Conservation (phyloP, 2,329 filamentous ascomycete species). For the Ilyonectria mors-panacis region DNA sequence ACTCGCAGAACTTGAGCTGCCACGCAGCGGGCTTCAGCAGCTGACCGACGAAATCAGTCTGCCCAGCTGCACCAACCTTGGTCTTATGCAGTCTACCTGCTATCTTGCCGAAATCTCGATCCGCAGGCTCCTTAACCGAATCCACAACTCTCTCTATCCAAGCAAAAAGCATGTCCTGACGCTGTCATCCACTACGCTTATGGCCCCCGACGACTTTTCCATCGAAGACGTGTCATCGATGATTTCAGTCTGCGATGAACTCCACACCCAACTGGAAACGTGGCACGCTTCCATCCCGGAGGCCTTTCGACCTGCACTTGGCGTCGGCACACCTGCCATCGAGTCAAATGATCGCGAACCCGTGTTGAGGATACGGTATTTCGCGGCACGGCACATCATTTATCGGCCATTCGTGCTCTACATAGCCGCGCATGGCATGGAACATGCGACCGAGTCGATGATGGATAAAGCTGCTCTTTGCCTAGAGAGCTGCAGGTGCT, state of each 20-base stretch:
- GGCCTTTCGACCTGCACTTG: constrained; percentile 45
- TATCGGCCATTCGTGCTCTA: constrained; percentile 52
- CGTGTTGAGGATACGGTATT: constrained; percentile 52
- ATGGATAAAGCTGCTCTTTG: constrained; percentile 50
- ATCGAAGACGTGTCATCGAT: constrained; percentile 48
- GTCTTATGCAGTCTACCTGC: constrained; percentile 43
- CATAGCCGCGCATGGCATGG: constrained; percentile 40
- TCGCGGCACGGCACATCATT: constrained; percentile 53
- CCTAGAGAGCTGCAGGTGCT: constrained; percentile 51
- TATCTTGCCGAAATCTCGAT: constrained; percentile 54
- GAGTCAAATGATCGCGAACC: constrained; percentile 45
- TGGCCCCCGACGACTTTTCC: constrained; percentile 46
- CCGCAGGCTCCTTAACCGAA: constrained; percentile 51
- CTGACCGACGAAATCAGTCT: constrained; percentile 50
- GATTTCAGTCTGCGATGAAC: constrained; percentile 48
- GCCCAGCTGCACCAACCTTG: constrained; percentile 47
- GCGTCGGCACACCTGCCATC: constrained; percentile 22
- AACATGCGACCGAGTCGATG: constrained; percentile 38
- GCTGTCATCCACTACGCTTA: constrained; percentile 45
- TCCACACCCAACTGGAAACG: constrained; percentile 49
- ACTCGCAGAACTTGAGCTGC: constrained; percentile 52
- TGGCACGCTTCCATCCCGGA: constrained; percentile 54
- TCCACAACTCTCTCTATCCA: constrained; percentile 52
- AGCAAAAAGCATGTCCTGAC: constrained; percentile 44
- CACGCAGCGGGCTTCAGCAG: constrained; percentile 51